These are phyloP conservation scores for Dioscorea alata DNA, from an alignment of 106 monocot genomes.

Conservation along the genomic window DNA sequence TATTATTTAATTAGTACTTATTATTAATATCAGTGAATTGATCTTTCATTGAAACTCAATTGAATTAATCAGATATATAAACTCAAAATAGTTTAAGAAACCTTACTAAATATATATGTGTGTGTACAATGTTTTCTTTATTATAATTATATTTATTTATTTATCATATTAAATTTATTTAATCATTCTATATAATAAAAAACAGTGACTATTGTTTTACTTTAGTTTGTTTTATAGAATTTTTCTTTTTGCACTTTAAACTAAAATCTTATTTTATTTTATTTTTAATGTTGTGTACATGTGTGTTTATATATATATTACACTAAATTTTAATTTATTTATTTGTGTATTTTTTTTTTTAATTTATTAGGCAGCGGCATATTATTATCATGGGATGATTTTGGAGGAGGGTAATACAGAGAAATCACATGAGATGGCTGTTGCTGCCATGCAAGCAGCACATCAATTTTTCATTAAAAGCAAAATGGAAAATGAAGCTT, in stretches of 20 bases:
- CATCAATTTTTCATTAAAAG: conserved; percentile 74
- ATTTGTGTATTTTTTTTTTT: neutral
- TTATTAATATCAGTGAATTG: too few species aligned
- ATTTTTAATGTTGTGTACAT: too few species aligned
- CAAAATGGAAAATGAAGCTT: conserved; percentile 54
- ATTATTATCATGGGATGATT: conserved; percentile 83
- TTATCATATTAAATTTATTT: neutral
- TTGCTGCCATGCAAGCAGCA: conserved; percentile 62
- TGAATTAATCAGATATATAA: too few species aligned
- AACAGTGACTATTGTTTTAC: neutral
- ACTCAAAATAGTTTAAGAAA: too few species aligned
- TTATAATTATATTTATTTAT: too few species aligned
- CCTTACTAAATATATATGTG: too few species aligned
- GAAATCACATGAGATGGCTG: conserved; percentile 58
- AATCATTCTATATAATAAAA: neutral
- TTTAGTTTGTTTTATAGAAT: neutral
- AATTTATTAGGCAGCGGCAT: conserved; percentile 60
- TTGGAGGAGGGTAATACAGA: conserved; percentile 84
- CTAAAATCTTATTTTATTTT: neutral
- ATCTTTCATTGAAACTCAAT: too few species aligned
- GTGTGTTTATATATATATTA: neutral
- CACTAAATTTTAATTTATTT: neutral
- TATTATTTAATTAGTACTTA: too few species aligned
- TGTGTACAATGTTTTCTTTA: too few species aligned
- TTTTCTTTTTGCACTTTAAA: neutral